phyloP scores from a whole-genome alignment of 2,329 filamentous ascomycete genomes.

The Arthroderma sp. region DNA sequence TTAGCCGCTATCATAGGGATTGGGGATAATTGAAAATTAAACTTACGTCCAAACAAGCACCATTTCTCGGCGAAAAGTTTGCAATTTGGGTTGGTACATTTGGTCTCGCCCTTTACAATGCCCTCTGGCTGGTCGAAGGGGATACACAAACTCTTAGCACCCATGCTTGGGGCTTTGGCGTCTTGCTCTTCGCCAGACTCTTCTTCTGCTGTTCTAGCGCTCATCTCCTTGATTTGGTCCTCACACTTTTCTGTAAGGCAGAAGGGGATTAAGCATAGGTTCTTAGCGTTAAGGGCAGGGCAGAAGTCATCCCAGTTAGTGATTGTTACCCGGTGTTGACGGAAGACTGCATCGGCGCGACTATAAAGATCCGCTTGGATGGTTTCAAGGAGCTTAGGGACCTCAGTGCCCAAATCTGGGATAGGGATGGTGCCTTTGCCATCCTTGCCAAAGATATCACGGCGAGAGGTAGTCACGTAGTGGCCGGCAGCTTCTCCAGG shows the following conservation, averaged over 20 bases:
- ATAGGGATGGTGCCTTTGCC: constrained; percentile 73
- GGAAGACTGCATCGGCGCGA: constrained; percentile 66
- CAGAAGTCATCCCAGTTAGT: constrained; percentile 85
- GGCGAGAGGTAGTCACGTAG: constrained; percentile 71
- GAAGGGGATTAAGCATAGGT: constrained; percentile 82
- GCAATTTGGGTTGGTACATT: constrained; percentile 87
- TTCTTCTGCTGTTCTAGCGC: constrained; percentile 53
- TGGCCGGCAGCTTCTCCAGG: constrained; percentile 83
- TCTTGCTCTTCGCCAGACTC: constrained; percentile 57
- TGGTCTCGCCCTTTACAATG: constrained; percentile 65
- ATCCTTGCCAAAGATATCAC: constrained; percentile 53
- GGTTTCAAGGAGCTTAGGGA: constrained; percentile 71
- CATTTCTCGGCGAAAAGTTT: constrained; percentile 62
- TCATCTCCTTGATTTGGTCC: constrained; percentile 88
- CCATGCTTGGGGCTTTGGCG: constrained; percentile 60
- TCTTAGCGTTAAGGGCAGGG: constrained; percentile 79
- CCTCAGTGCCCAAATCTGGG: constrained; percentile 54
- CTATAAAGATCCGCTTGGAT: constrained; percentile 75
- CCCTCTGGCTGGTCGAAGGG: constrained; percentile 78
- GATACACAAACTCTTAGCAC: constrained; percentile 64
- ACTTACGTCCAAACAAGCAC: constrained; percentile 66
- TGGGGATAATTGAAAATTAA: not conserved
- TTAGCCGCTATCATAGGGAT: not conserved
- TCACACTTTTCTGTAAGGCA: constrained; percentile 77
- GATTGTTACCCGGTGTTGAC: constrained; percentile 65